These are phyloP conservation scores for Lactarius sp. DNA, from an alignment of 768 basidiomycete genomes.

Conservation along the genomic window DNA sequence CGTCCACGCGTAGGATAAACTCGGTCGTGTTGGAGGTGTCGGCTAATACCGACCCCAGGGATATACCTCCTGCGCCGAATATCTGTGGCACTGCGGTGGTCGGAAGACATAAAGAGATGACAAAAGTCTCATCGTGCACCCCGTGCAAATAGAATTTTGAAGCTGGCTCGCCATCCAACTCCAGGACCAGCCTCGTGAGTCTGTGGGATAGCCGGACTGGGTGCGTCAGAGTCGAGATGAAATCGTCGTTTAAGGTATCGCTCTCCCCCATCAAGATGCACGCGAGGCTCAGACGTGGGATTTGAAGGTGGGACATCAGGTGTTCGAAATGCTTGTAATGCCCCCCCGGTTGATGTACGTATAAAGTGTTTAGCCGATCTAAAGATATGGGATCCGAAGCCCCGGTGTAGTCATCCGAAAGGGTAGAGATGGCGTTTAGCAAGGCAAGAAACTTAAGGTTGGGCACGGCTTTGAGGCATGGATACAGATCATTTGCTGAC, in stretches of 20 bases:
- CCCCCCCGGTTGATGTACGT: slow-evolving; percentile 13
- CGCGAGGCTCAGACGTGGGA: slow-evolving; percentile 3
- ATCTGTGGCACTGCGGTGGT: slow-evolving; percentile 5
- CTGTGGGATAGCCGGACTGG: slow-evolving; percentile 3
- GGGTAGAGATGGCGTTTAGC: slow-evolving; percentile 4
- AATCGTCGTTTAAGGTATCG: slow-evolving; percentile 11
- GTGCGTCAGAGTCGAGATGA: not conserved
- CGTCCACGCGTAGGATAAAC: slow-evolving; percentile 10
- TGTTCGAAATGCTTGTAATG: slow-evolving; percentile 12
- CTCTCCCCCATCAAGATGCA: slow-evolving; percentile 16
- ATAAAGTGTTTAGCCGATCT: slow-evolving; percentile 4
- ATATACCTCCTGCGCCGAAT: not conserved
- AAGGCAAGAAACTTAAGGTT: slow-evolving; percentile 12
- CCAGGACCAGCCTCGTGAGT: slow-evolving; percentile 2
- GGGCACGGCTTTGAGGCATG: slow-evolving; percentile 9
- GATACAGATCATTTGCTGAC: slow-evolving; percentile 15
- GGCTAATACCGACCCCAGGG: not conserved
- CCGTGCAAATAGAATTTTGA: slow-evolving; percentile 17
- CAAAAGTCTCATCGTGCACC: slow-evolving; percentile 1
- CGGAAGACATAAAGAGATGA: slow-evolving; percentile 9
- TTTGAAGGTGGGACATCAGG: slow-evolving; percentile 11
- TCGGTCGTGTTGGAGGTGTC: slow-evolving; percentile 8
- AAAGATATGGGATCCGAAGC: not conserved
- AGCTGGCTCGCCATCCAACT: slow-evolving; percentile 15
- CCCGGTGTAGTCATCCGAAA: slow-evolving; percentile 12